Conservation (phyloP, 108 stramenopile species). For the Hondaea fermentalgiana region DNA sequence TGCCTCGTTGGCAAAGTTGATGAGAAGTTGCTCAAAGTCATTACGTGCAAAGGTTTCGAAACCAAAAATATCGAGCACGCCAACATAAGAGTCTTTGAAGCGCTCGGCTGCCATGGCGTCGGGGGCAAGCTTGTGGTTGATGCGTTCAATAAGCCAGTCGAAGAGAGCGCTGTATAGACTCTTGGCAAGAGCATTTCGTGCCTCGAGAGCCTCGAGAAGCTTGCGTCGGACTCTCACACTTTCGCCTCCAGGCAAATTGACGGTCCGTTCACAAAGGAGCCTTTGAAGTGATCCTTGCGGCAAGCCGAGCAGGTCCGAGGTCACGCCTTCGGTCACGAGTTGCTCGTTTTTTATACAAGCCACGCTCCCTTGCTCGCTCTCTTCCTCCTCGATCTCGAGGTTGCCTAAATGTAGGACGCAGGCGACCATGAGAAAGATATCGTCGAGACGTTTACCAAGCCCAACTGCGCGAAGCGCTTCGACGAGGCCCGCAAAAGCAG, state of each 20-base stretch:
- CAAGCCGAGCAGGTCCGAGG: conserved; percentile 21
- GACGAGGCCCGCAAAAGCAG: conserved; percentile 57
- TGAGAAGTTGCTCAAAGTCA: conserved; percentile 23
- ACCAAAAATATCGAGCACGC: conserved; percentile 27
- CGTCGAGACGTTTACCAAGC: conserved; percentile 43
- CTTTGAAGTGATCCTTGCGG: not conserved
- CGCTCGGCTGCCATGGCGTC: not conserved
- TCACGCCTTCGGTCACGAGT: not conserved
- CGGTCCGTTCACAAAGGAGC: not conserved
- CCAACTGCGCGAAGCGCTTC: conserved; percentile 57
- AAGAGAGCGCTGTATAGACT: conserved; percentile 29
- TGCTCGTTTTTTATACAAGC: not conserved
- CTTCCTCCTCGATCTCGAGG: conserved; percentile 48
- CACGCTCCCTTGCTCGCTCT: conserved; percentile 15
- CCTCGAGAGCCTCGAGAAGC: conserved; percentile 28
- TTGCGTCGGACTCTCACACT: not conserved
- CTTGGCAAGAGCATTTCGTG: conserved; percentile 29
- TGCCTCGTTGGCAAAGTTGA: conserved; percentile 30
- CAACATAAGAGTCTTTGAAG: not conserved
- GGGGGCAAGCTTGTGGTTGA: conserved; percentile 4
- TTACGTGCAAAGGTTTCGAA: conserved; percentile 22
- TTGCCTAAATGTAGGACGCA: conserved; percentile 79
- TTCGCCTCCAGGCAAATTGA: not conserved
- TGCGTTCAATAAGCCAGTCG: conserved; percentile 14
- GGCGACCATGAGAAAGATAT: conserved; percentile 56